Evolutionary conservation across 2,329 filamentous ascomycete genomes (phyloP), one percentile per base, ranked within the genome.

Genomic region (Pestalotiopsis sp.): DNA sequence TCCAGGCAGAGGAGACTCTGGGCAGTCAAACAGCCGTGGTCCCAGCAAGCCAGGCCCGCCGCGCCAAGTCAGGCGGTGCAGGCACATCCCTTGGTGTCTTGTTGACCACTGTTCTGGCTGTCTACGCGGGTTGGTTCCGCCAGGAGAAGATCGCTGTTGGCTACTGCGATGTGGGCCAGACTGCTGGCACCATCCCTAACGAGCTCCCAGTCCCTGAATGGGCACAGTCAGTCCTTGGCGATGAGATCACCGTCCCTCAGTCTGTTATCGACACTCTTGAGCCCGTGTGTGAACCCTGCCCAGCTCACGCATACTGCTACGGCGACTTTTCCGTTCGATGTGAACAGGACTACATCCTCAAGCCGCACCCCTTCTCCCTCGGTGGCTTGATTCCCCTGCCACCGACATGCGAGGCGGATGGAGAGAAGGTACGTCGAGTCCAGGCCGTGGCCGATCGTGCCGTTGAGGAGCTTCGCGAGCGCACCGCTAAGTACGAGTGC

Each of bases 71-170:
- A 68, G 78, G 83, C 9, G 84, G 85, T 26, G 80, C 90, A 39
- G 87, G 87, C 68, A 88, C 88, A 0, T 91, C 93, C 17, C 84
- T 95, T 2, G 89, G 89, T 77, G 88, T 94, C 5, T 83, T 98
- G 2, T 77, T 95, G 3, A 77, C 92, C 22, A 90, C 91, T 0
- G 80, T 96, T 10, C 78, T 96, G 6, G 87, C 87, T 39, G 89
- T 91, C 0, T 93, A 97, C 71, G 91, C 86, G 38, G 88, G 88
- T 9, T 96, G 94, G 88, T 99, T 94, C 83, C 87, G 95, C 62
- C 93, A 97, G 77, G 96, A 99, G 80, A 98, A 98, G 84, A 84
- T 97, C n/a, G 92, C 93, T 17, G 93, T 98, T 22, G 96, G 97
- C 40, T 99, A 97, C 77, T 99, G 96, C 77, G 94, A 94, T 13